These are phyloP conservation scores for Halteria grandinella DNA, from an alignment of 73 alveolate genomes.

Conservation along the genomic window DNA sequence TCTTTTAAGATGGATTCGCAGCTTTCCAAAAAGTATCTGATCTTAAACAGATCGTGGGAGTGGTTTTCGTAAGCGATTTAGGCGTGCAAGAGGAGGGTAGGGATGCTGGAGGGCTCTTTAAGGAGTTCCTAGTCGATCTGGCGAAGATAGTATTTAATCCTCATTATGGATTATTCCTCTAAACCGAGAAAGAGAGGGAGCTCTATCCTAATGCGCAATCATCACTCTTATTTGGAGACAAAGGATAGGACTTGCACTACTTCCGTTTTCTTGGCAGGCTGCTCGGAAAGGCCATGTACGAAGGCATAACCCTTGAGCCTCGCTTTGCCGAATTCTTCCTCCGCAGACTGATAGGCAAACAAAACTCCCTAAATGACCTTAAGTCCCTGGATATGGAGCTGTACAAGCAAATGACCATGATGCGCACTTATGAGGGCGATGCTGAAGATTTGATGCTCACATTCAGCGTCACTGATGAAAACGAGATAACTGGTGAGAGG, in stretches of 20 bases:
- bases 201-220: constrained; percentile 84
- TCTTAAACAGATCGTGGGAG: constrained; percentile 67
- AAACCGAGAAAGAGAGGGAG: constrained; percentile 79
- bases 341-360: constrained; percentile 82
- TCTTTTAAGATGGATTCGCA: constrained; percentile 73
- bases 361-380: constrained; percentile 84
- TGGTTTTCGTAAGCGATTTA: constrained; percentile 60
- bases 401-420: constrained; percentile 70
- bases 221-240: constrained; percentile 41
- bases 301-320: constrained; percentile 88
- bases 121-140: constrained; percentile 87
- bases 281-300: constrained; percentile 93
- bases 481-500: constrained; percentile 75
- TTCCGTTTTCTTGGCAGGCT: constrained; percentile 91
- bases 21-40: constrained; percentile 65
- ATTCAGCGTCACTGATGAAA: constrained; percentile 66
- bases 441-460: constrained; percentile 70
- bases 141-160: constrained; percentile 92
- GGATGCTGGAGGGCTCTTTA: constrained; percentile 97
- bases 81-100: constrained; percentile 91
- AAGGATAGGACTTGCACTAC: constrained; percentile 80
- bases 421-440: constrained; percentile 75
- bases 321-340: constrained; percentile 91
- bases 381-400: constrained; percentile 89
- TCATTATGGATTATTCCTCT: constrained; percentile 83